Percentiles rank a stretch among this genome's conserved stretches.
These are phyloP conservation scores for Fragosphaeria purpurea DNA, from an alignment of 2,329 filamentous ascomycete species.

Conservation along the genomic window DNA sequence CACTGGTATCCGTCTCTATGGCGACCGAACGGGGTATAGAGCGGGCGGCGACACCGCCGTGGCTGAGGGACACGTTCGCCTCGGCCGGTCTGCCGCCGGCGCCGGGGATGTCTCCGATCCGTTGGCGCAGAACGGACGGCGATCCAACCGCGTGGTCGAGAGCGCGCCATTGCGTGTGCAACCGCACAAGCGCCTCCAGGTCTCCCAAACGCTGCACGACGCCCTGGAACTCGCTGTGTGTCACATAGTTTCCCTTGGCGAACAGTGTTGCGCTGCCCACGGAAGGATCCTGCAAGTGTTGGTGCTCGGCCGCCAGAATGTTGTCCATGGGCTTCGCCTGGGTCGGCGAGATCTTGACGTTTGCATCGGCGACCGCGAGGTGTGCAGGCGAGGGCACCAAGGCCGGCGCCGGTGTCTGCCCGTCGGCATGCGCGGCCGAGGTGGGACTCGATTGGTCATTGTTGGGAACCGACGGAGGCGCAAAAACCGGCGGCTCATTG, in stretches of 20 bases:
- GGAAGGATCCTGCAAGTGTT: not conserved
- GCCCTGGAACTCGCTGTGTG: constrained; percentile 3
- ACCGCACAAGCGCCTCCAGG: not conserved
- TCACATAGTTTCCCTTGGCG: not conserved
- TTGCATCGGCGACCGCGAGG: not conserved
- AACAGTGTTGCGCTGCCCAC: not conserved
- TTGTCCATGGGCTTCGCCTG: not conserved
- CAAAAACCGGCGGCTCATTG: not conserved
- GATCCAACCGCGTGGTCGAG: no score
- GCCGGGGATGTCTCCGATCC: not conserved
- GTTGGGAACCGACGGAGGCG: not conserved
- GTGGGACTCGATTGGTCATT: not conserved
- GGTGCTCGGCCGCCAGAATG: not conserved
- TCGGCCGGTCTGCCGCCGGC: no score
- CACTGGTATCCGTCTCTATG: not conserved
- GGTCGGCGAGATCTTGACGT: constrained; percentile 2
- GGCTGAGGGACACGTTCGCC: no score
- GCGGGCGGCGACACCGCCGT: no score
- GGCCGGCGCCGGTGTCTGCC: not conserved
- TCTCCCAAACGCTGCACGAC: not conserved
- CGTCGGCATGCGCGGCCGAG: not conserved
- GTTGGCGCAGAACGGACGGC: not conserved
- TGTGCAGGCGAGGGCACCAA: no score
- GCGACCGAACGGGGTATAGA: not conserved
- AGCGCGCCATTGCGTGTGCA: no score